A percentile compares a stretch with the other conserved stretches of the same genome.
phyloP scores from a whole-genome alignment of 2,329 filamentous ascomycete genomes.

The Diaporthe citrichinensis region DNA sequence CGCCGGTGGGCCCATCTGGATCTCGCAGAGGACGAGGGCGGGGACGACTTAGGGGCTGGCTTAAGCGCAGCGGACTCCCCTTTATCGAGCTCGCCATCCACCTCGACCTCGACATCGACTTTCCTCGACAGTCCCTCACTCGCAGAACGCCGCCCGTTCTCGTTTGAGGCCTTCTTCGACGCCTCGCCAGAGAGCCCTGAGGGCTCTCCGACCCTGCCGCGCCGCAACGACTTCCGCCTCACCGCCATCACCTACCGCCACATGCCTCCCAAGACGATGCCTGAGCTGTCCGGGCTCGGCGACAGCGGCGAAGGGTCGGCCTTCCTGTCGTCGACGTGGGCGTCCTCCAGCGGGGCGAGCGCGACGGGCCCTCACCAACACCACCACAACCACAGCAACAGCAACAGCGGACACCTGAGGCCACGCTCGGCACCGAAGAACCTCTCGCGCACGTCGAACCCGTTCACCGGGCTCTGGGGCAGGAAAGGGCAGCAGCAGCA shows the following conservation, averaged over 20 bases:
- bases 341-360: background rate
- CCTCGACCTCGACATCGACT: slow-evolving; percentile 6
- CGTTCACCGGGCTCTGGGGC: slow-evolving; percentile 33
- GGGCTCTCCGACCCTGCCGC: slow-evolving; percentile 29
- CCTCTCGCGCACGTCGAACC: slow-evolving; percentile 33
- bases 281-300: slow-evolving; percentile 26
- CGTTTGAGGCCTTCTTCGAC: slow-evolving; percentile 23
- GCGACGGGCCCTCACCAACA: background rate
- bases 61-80: slow-evolving; percentile 12
- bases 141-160: slow-evolving; percentile 2
- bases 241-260: background rate
- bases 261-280: slow-evolving; percentile 25
- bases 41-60: slow-evolving; percentile 30
- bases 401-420: slow-evolving; percentile 27
- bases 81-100: slow-evolving; percentile 17
- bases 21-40: slow-evolving; percentile 7
- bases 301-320: background rate
- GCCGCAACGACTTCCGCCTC: slow-evolving; percentile 1
- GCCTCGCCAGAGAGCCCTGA: slow-evolving; percentile 31
- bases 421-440: slow-evolving; percentile 40
- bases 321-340: slow-evolving; percentile 29
- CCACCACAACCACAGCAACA: no score
- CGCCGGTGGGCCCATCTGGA: slow-evolving; percentile 31
- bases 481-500: slow-evolving; percentile 32
- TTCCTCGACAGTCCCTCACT: background rate